Base-by-base conservation (phyloP, 2,329 filamentous ascomycete genomes). In the Dendrostoma leiphaemia region DNA sequence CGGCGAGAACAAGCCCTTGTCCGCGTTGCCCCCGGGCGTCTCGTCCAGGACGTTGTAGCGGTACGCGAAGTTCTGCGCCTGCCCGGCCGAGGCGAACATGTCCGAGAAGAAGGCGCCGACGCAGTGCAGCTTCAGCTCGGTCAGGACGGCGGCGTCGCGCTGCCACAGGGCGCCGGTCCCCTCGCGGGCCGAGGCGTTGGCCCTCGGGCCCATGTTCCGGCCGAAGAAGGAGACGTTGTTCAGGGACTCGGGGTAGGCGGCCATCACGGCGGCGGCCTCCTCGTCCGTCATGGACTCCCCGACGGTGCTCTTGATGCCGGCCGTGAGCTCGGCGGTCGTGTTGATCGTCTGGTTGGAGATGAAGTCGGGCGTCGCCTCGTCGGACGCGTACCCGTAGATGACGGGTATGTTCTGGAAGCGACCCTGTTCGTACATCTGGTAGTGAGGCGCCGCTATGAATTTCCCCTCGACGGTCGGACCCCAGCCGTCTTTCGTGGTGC, bases 361-460 rank as follows among this genome's bases (percentile, higher is more conserved):
- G 46, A 50, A 54, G 31, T 24, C 38, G 4, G 52, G 52, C 15
- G 52, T 54, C 21, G 46, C 52, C 46, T 54, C 52, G 38, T 54
- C 52, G 31, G 37, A 44, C 6, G 46, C 46, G 23, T 54, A 54
- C 1, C 52, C 52, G 40, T 54, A 54, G 28, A 54, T 54, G 13
- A 54, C 46, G 13, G 52, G 52, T 6, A 54, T 46, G 12, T 54
- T 45, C 24, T 54, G 52, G 32, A 54, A 54, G 15, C 52, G 52
- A 31, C 46, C 52, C 23, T 54, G 52, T 19, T 54, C 52, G 26
- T 44, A 54, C 52, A 54, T 54, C 26, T 54, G 52, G 40, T 45
- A 50, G 17, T 54, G 52, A 10, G 52, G 52, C 46, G 52, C 52
- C 1, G 35, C 15, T 17, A 54, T 54, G 31, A 54, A 48, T 17